Percentiles rank a stretch among this genome's conserved stretches.
Conservation (phyloP, 1,284 basidiomycete species). For the Waitea zeae region DNA sequence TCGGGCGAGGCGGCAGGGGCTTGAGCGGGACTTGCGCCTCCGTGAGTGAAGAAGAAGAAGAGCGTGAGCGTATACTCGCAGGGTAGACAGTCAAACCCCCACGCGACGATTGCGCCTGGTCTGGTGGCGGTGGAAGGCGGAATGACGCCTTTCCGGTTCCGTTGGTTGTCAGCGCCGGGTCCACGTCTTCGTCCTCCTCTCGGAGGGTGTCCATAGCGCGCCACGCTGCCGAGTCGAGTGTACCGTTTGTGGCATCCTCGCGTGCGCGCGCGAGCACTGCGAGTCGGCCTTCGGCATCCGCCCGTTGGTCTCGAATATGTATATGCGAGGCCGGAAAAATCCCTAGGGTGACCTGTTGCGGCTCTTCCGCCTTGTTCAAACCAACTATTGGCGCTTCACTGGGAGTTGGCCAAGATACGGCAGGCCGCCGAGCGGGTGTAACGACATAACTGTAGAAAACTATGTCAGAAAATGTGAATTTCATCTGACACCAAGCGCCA, state of each 20-base stretch:
- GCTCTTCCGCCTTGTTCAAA: conserved; percentile 42
- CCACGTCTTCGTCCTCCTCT: conserved; percentile 57
- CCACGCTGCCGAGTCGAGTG: conserved; percentile 11
- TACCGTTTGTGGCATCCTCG: conserved; percentile 20
- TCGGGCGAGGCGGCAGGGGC: conserved; percentile 81
- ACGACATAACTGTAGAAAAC: conserved; percentile 52
- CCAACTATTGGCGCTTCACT: conserved; percentile 26
- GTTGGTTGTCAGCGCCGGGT: conserved; percentile 19
- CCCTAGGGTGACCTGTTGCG: conserved; percentile 84
- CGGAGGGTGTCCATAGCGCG: conserved; percentile 15
- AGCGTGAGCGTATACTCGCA: conserved; percentile 45
- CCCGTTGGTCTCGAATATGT: conserved; percentile 74
- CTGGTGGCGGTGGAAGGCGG: conserved; percentile 53
- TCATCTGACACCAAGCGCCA: conserved; percentile 10
- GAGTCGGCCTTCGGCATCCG: conserved; percentile 78
- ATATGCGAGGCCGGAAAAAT: conserved; percentile 92
- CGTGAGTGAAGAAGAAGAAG: conserved; percentile 44
- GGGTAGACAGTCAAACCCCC: conserved; percentile 54
- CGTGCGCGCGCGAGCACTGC: conserved; percentile 44
- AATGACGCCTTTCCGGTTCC: no score
- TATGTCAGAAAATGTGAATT: conserved; percentile 4
- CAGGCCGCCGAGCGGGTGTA: conserved; percentile 57
- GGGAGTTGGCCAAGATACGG: conserved; percentile 40
- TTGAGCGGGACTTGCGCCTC: conserved; percentile 11
- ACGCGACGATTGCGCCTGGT: conserved; percentile 51